These are phyloP conservation scores for Chaetomiaceae sp. DNA, from an alignment of 2,329 filamentous ascomycete species.

Conservation along the genomic window DNA sequence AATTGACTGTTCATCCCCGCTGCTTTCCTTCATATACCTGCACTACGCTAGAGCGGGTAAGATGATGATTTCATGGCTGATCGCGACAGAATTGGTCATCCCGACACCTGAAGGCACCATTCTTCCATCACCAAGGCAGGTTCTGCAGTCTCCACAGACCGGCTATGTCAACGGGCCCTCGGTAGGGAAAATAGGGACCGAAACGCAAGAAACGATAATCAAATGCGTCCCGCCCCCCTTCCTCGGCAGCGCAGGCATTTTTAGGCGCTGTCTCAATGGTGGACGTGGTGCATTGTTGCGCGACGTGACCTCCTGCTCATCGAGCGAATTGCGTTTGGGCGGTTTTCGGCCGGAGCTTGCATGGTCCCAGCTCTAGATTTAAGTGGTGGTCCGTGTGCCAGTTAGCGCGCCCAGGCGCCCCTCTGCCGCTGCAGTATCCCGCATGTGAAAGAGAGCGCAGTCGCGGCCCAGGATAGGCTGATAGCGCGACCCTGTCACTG, in stretches of 20 bases:
- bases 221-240: background rate
- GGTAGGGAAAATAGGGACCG: background rate
- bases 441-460: conserved; percentile 1
- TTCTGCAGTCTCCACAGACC: background rate
- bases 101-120: conserved; percentile 6
- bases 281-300: too few species aligned
- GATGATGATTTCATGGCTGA: background rate
- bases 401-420: background rate
- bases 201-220: background rate
- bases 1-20: too few species aligned
- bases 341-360: background rate
- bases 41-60: too few species aligned
- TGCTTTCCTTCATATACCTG: too few species aligned
- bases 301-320: too few species aligned
- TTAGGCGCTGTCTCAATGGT: background rate
- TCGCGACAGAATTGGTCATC: conserved; percentile 3
- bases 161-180: background rate
- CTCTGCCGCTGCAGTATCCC: background rate
- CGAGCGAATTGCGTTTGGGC: too few species aligned
- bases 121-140: background rate
- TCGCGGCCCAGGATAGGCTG: conserved; percentile 3
- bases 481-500: conserved; percentile 2
- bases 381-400: conserved; percentile 9
- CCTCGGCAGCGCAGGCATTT: too few species aligned
- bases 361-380: background rate